phyloP scores from a whole-genome alignment of 805 yeast genomes.

The Lipomyces sp. region DNA sequence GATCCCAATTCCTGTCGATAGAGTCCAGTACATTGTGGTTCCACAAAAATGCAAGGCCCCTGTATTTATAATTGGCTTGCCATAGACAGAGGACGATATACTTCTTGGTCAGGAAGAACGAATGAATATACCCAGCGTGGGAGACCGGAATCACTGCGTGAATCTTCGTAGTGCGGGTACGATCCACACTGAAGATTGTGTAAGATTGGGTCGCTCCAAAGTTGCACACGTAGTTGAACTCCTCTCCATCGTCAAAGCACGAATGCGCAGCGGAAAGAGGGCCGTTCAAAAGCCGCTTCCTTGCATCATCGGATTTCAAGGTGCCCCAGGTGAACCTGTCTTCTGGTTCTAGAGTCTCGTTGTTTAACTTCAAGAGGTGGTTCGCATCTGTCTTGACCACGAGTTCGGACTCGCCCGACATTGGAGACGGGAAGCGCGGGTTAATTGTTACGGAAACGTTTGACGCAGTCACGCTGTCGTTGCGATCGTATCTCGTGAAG shows the following conservation, averaged over 20 bases:
- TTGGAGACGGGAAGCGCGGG: conserved; percentile 16
- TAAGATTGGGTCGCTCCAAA: conserved; percentile 6
- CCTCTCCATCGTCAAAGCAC: conserved; percentile 21
- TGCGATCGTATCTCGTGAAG: conserved; percentile 12
- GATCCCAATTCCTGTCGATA: conserved; percentile 16
- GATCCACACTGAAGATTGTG: conserved; percentile 21
- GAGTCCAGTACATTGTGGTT: conserved; percentile 16
- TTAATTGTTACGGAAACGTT: conserved; percentile 19
- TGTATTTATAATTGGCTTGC: conserved; percentile 22
- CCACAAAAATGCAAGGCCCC: conserved; percentile 21
- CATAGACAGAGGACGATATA: conserved; percentile 21
- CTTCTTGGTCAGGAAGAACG: conserved; percentile 17
- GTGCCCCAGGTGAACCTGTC: conserved; percentile 9
- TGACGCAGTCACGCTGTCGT: not conserved
- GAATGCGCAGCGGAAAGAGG: conserved; percentile 22
- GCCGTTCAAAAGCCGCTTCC: conserved; percentile 7
- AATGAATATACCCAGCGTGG: conserved; percentile 14
- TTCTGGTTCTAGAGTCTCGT: conserved; percentile 18
- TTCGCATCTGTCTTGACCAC: conserved; percentile 19
- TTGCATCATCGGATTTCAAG: not conserved
- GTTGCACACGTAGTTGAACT: conserved; percentile 15
- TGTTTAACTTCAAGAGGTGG: conserved; percentile 3
- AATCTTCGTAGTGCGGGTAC: conserved; percentile 1
- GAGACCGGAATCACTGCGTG: conserved; percentile 14
- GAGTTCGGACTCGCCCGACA: conserved; percentile 15